A percentile compares a stretch with the other conserved stretches of the same genome.
Conservation (phyloP, 2,329 filamentous ascomycete genomes). For the Stachybotrys elegans region DNA sequence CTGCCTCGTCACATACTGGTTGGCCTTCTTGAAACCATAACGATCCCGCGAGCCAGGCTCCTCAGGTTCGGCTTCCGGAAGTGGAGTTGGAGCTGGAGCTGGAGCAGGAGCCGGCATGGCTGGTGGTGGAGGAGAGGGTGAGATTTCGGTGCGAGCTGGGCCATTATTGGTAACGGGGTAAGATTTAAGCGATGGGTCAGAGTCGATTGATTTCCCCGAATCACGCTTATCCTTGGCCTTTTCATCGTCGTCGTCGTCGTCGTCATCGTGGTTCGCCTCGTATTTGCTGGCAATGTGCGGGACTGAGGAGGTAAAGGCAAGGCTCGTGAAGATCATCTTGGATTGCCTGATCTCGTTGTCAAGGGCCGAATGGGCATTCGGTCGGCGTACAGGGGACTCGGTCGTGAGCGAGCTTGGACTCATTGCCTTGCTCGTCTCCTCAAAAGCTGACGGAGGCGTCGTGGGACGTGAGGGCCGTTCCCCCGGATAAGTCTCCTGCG, state of each 20-base stretch:
- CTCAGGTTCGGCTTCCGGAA: constrained; percentile 32
- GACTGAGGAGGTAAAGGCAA: constrained; percentile 33
- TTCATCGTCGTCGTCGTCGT: constrained; percentile 1
- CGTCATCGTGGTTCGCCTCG: constrained; percentile 6
- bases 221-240: constrained; percentile 38
- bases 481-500: too few relatives aligned
- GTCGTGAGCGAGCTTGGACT: constrained; percentile 7
- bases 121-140: constrained; percentile 10
- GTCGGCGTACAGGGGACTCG: constrained; percentile 10
- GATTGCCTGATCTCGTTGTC: constrained; percentile 34
- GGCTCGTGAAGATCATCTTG: constrained; percentile 33
- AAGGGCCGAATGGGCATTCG: constrained; percentile 21
- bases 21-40: constrained; percentile 89
- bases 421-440: neutral
- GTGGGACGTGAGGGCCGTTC: neutral
- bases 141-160: constrained; percentile 3
- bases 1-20: constrained; percentile 68
- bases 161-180: constrained; percentile 6
- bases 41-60: constrained; percentile 61
- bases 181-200: constrained; percentile 22
- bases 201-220: constrained; percentile 44
- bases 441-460: neutral
- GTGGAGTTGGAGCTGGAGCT: constrained; percentile 8
- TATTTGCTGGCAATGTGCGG: constrained; percentile 29
- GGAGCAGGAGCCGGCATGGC: constrained; percentile 8